Evolutionary conservation across 768 basidiomycete genomes (phyloP), one percentile per base, ranked within the genome.

Genomic region (Xerocomellus intermedius): DNA sequence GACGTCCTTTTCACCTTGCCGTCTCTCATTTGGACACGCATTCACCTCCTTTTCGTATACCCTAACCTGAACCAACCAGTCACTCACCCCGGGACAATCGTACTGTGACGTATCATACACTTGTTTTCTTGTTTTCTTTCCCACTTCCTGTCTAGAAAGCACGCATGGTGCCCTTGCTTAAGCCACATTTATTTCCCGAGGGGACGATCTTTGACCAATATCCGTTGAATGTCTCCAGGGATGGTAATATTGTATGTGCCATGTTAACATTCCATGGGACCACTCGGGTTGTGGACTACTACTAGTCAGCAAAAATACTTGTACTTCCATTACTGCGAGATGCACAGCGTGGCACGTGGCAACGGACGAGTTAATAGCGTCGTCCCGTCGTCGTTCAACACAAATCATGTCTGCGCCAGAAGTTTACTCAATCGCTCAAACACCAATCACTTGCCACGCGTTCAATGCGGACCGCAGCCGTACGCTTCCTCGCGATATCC

Each of bases 391-490:
- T 42, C 35, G 28, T 19, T 33, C 37, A 47, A 48, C 37, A 38
- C 28, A 28, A 52, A 26, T 24, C 45, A 85, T 84, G 85, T 82
- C 91, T 73, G 71, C 82, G 30, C 89, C 90, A 44, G 84, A 94
- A 78, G 78, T 91, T 7, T 87, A 82, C 70, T 81, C 81, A 50
- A 79, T 98, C 44, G 79, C 89, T n/a, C 84, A 91, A 64, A 82
- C 82, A 0, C 93, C 95, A 30, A 81, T 99, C 48, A 94, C 92
- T 4, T 86, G 86, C 39, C 93, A 97, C 71, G 82, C 92, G 2
- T 98, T 98, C 82, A 95, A 85, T 64, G 86, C 85, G 22, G 91
- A 96, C 69, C 85, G 91, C 61, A 79, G 76, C 57, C 89, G 96
- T 98, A 63, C 73, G 91, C 81, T 28, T 26, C 12, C 10, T 39